A percentile compares a stretch with the other conserved stretches of the same genome.
phyloP scores from a whole-genome alignment of 768 basidiomycete genomes.

The Boletus rex-veris region DNA sequence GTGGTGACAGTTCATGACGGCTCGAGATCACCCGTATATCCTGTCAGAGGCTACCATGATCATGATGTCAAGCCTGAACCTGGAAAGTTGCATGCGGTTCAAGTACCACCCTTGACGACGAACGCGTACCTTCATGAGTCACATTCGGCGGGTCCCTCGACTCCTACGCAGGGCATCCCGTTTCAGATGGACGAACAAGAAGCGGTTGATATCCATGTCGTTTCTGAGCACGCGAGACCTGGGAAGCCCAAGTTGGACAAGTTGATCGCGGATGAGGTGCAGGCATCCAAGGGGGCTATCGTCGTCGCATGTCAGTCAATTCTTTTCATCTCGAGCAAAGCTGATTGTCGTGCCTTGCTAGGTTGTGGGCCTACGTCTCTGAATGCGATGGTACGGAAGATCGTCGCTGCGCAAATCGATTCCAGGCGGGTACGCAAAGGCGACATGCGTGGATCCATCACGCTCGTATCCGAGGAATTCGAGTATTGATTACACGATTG shows the following conservation, averaged over 20 bases:
- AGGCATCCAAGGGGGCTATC: conserved; percentile 49
- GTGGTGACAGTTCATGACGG: background rate
- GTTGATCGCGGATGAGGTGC: conserved; percentile 64
- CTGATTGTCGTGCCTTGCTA: conserved; percentile 23
- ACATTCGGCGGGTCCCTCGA: background rate
- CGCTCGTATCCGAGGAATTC: conserved; percentile 67
- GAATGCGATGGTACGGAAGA: conserved; percentile 64
- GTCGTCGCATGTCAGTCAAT: conserved; percentile 64
- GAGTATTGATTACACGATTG: conserved; percentile 41
- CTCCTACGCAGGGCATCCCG: background rate
- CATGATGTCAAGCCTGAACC: conserved; percentile 7
- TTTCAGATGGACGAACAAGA: conserved; percentile 58
- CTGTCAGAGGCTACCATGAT: background rate
- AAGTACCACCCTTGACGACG: background rate
- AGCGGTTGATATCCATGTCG: conserved; percentile 51
- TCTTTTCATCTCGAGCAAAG: too few species aligned
- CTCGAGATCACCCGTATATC: background rate
- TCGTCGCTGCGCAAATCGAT: conserved; percentile 58
- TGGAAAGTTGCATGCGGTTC: background rate
- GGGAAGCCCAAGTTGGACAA: conserved; percentile 65
- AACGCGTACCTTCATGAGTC: background rate
- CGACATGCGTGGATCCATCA: conserved; percentile 56
- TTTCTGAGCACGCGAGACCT: conserved; percentile 60
- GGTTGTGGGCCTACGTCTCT: conserved; percentile 74
- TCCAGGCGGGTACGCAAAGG: conserved; percentile 49